Base-by-base conservation (phyloP, 75 land plant genomes). In the Pinus tabuliformis region DNA sequence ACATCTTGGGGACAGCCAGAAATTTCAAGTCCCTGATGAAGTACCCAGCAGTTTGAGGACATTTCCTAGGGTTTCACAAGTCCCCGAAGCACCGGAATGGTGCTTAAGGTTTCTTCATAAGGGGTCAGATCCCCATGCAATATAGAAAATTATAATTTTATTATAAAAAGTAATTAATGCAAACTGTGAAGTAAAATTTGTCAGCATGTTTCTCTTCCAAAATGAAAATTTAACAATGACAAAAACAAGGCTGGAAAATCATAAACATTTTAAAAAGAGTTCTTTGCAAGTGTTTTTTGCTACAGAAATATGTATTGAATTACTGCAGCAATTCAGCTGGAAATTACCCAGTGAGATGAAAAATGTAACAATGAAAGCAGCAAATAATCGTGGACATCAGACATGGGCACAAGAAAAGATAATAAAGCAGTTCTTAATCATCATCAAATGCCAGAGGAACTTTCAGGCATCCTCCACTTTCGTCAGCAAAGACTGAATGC, bases 401-500 rank as follows among this genome's bases (percentile, higher is more conserved):
- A 33, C 6, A 68, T n/a, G 52, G 42, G 22, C 54, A 68, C 52
- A 20, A 14, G 49, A 68, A 9, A 42, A 20, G 13, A 42, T 20
- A 42, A 9, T 18, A 66, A 68, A 68, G 42, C 42, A 21, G 36
- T 2, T 45, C 20, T 12, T n/a, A n/a, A 21, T 20, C 71, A 68
- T 39, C 52, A 39, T 39, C 72, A 12, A 42, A 64, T 30, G 18
- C 17, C 20, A 39, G 72, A 39, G 72, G 72, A 42, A 15, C 20
- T 18, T 68, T 68, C 45, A 68, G 39, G 54, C 54, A 68, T 42
- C 42, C 49, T 85, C 78, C 20, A 77, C 79, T 45, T 81, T 52
- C 49, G 93, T 75, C 5, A 93, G 81, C 28, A 91, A 75, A 45
- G 96, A 91, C 62, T 90, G 93, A 57, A 91, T 39, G 36, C 93